phyloP scores from a whole-genome alignment of 1,139 yeast species.

The Suhomyces yuchorum region DNA sequence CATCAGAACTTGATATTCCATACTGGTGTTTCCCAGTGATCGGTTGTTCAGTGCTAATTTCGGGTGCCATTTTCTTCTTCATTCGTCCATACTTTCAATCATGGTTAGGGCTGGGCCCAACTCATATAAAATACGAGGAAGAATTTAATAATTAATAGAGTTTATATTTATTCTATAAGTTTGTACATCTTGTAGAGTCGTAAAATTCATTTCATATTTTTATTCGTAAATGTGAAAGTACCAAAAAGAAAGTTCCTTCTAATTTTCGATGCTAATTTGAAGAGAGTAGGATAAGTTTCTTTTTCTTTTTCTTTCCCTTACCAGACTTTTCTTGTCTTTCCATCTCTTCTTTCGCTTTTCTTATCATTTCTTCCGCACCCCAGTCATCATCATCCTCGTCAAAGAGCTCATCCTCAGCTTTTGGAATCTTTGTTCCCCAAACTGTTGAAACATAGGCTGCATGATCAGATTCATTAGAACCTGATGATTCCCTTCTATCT shows the following conservation, averaged over 20 bases:
- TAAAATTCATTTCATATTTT: constrained; percentile 9
- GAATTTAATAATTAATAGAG: constrained; percentile 8
- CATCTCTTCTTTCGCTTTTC: constrained; percentile 53
- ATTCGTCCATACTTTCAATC: constrained; percentile 13
- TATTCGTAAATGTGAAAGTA: neutral
- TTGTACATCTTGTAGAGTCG: constrained; percentile 3
- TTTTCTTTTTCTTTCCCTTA: constrained; percentile 45
- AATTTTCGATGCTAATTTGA: constrained; percentile 2
- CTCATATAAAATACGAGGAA: constrained; percentile 17
- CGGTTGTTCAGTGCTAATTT: constrained; percentile 47
- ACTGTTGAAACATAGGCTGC: constrained; percentile 42
- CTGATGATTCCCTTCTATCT: constrained; percentile 8
- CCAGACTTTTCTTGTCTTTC: constrained; percentile 28
- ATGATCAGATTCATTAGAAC: constrained; percentile 4
- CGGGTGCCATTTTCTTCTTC: constrained; percentile 44
- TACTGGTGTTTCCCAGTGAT: constrained; percentile 61
- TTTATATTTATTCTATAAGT: neutral
- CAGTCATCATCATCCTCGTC: constrained; percentile 39
- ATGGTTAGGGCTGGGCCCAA: constrained; percentile 15
- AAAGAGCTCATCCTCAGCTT: constrained; percentile 31
- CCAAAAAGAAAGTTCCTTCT: neutral
- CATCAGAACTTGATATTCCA: constrained; percentile 37
- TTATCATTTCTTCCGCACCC: constrained; percentile 52
- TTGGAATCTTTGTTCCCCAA: constrained; percentile 63
- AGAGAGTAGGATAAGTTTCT: constrained; percentile 24